Conservation (phyloP, 192 early-diverging fungal genomes). For the Coemansia aciculifera region DNA sequence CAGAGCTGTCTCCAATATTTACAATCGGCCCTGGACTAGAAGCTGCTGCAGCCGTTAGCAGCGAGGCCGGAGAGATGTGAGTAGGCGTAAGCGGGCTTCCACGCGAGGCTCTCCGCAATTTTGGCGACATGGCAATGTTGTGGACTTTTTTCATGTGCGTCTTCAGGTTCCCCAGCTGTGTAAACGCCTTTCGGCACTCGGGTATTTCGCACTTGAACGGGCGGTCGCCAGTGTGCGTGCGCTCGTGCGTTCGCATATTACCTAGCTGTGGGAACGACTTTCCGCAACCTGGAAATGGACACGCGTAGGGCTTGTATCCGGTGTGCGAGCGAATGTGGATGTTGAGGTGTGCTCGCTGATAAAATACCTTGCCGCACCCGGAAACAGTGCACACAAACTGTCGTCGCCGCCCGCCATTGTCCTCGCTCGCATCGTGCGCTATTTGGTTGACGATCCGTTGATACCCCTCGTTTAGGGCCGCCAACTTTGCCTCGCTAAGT, state of each 20-base stretch:
- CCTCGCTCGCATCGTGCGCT: conserved; percentile 50
- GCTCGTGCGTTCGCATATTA: conserved; percentile 81
- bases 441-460: conserved; percentile 45
- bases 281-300: conserved; percentile 65
- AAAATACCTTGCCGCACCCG: conserved; percentile 66
- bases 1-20: conserved; percentile 8
- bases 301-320: conserved; percentile 59
- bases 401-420: conserved; percentile 39
- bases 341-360: conserved; percentile 70
- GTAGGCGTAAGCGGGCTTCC: not conserved
- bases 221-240: conserved; percentile 73
- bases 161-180: conserved; percentile 71
- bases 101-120: conserved; percentile 4
- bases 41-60: not conserved
- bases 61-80: not conserved
- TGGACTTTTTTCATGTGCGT: conserved; percentile 54
- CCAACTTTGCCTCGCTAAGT: conserved; percentile 18
- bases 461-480: conserved; percentile 30
- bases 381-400: conserved; percentile 55
- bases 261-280: conserved; percentile 82
- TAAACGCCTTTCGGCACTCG: conserved; percentile 72
- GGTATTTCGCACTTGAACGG: conserved; percentile 69
- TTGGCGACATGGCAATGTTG: conserved; percentile 14
- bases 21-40: not conserved
- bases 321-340: conserved; percentile 67